phyloP scores from a whole-genome alignment of 2,329 filamentous ascomycete species.

The Xylaria sp. region DNA sequence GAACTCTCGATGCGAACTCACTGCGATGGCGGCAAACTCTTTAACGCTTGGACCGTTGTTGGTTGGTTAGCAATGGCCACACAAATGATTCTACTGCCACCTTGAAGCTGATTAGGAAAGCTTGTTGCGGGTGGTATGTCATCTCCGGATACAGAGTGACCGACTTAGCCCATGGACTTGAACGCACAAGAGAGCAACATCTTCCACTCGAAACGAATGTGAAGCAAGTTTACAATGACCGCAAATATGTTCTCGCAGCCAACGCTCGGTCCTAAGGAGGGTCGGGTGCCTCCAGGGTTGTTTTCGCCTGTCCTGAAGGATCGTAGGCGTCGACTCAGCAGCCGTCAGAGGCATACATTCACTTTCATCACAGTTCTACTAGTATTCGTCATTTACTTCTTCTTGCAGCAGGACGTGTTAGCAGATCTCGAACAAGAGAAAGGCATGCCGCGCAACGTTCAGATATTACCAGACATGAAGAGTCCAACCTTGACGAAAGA shows the following conservation, averaged over 20 bases:
- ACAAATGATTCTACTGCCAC: neutral
- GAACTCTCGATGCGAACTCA: neutral
- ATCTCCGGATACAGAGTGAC: neutral
- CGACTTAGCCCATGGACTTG: neutral
- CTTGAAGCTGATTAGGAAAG: neutral
- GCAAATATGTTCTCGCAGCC: conserved; percentile 8
- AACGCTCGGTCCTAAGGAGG: conserved; percentile 28
- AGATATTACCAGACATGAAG: neutral
- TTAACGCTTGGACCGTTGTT: neutral
- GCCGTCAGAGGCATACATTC: conserved; percentile 5
- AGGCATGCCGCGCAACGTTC: neutral
- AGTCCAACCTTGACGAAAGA: neutral
- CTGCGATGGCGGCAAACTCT: neutral
- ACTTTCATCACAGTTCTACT: conserved; percentile 10
- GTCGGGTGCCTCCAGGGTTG: conserved; percentile 24
- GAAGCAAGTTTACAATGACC: conserved; percentile 5
- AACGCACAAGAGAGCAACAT: neutral
- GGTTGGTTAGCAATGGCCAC: conserved; percentile 1
- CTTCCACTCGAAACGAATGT: neutral
- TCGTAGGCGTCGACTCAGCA: conserved; percentile 18
- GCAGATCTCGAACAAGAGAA: neutral
- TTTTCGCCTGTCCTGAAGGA: conserved; percentile 10
- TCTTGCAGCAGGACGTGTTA: neutral
- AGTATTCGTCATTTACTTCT: conserved; percentile 12
- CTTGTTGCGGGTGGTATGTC: neutral